Evolutionary conservation across 164 flowering plant genomes (phyloP).

Genomic region (Echeveria elegans): DNA sequence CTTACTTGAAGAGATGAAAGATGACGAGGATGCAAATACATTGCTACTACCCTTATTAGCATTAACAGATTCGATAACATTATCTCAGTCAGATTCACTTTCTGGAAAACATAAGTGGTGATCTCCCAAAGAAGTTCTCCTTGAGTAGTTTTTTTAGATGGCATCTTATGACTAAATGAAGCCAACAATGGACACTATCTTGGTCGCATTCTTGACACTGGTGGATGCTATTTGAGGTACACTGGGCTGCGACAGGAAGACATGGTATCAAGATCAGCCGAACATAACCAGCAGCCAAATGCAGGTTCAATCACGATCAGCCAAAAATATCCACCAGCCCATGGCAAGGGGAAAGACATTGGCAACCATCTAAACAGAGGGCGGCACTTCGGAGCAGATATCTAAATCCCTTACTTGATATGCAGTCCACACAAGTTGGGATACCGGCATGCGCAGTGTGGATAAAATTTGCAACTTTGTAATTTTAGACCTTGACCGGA

Average conservation of each 20-base stretch:
- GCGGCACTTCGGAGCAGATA: not conserved
- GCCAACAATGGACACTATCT: constrained; percentile 1
- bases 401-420: not conserved
- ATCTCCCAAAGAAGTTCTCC: constrained; percentile 40
- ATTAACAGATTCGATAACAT: constrained; percentile 40
- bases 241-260: not conserved
- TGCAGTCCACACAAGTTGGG: no score
- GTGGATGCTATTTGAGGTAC: not conserved
- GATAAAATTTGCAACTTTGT: no score
- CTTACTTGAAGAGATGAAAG: constrained; percentile 48
- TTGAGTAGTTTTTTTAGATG: constrained; percentile 44
- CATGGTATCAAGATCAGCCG: not conserved
- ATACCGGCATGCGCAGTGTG: no score
- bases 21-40: constrained; percentile 23
- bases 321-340: not conserved
- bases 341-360: not conserved
- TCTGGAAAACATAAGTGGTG: constrained; percentile 59
- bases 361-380: not conserved
- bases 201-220: not conserved
- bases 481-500: no score
- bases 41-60: constrained; percentile 54
- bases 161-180: constrained; percentile 61
- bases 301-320: not conserved
- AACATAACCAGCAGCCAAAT: not conserved
- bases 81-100: constrained; percentile 37